These are phyloP conservation scores for Candida tammaniensis DNA, from an alignment of 805 yeast genomes.

Conservation along the genomic window DNA sequence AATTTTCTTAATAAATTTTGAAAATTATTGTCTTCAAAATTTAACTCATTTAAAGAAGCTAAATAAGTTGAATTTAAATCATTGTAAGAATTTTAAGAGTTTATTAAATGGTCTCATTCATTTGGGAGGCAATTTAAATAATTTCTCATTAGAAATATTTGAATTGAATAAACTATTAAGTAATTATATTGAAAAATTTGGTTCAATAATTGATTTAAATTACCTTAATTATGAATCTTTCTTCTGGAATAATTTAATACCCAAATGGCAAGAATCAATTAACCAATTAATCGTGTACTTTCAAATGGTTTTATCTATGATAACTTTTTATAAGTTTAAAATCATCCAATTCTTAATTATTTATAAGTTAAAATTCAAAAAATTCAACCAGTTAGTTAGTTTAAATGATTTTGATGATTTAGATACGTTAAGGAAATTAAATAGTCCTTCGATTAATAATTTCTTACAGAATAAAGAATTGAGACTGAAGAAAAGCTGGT, in stretches of 20 bases:
- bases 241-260: slow-evolving; percentile 33
- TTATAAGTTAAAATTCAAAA: slow-evolving; percentile 37
- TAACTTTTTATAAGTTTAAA: slow-evolving; percentile 50
- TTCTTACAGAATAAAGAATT: slow-evolving; percentile 32
- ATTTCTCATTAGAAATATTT: slow-evolving; percentile 48
- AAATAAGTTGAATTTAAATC: slow-evolving; percentile 35
- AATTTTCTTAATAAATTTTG: slow-evolving; percentile 28
- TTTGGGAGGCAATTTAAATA: slow-evolving; percentile 56
- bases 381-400: slow-evolving; percentile 34
- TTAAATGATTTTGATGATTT: slow-evolving; percentile 18
- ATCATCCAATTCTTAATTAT: slow-evolving; percentile 47
- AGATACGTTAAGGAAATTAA: slow-evolving; percentile 30
- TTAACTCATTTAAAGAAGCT: slow-evolving; percentile 32
- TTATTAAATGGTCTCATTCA: slow-evolving; percentile 43
- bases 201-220: slow-evolving; percentile 49
- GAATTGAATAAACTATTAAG: slow-evolving; percentile 23
- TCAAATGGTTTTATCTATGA: slow-evolving; percentile 39
- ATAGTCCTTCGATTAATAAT: slow-evolving; percentile 37
- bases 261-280: slow-evolving; percentile 49
- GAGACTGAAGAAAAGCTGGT: slow-evolving; percentile 35
- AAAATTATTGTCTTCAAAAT: slow-evolving; percentile 30
- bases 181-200: slow-evolving; percentile 46
- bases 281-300: slow-evolving; percentile 47
- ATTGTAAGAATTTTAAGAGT: slow-evolving; percentile 38
- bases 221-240: slow-evolving; percentile 50